Evolutionary conservation across 2,329 filamentous ascomycete genomes (phyloP).

Genomic region (Colletotrichum phormii): DNA sequence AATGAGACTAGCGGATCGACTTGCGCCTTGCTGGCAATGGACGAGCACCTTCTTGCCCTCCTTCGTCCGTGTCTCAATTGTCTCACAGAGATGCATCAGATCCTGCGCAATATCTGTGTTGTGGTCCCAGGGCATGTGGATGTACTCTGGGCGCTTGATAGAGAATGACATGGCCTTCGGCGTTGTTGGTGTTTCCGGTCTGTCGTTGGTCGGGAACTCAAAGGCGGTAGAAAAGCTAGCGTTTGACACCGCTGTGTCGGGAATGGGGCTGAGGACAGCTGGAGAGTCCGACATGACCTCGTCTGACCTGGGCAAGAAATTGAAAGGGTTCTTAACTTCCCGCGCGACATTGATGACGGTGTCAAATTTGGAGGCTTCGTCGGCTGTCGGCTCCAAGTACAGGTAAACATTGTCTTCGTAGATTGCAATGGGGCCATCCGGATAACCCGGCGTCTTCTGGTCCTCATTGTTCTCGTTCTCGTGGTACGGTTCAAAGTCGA

Average conservation of each 20-base stretch:
- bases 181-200: conserved; percentile 64
- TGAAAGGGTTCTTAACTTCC: conserved; percentile 83
- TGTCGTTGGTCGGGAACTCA: conserved; percentile 59
- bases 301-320: conserved; percentile 46
- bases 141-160: conserved; percentile 77
- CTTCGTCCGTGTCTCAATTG: conserved; percentile 77
- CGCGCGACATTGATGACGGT: conserved; percentile 87
- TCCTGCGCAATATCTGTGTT: conserved; percentile 88
- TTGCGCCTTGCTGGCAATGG: conserved; percentile 89
- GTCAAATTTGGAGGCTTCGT: conserved; percentile 82
- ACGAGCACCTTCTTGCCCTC: conserved; percentile 83
- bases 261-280: conserved; percentile 57
- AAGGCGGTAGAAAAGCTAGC: conserved; percentile 72
- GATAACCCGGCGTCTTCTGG: conserved; percentile 85
- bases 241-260: conserved; percentile 68
- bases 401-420: conserved; percentile 83
- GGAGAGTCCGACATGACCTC: conserved; percentile 45
- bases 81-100: conserved; percentile 79
- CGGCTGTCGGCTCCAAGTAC: conserved; percentile 82
- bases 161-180: conserved; percentile 62
- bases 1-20: conserved; percentile 85
- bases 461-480: conserved; percentile 81
- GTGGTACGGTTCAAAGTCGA: conserved; percentile 70
- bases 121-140: conserved; percentile 89
- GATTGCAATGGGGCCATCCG: conserved; percentile 84